Evolutionary conservation across 2,329 filamentous ascomycete genomes (phyloP).

Genomic region (Dothistroma septosporum): DNA sequence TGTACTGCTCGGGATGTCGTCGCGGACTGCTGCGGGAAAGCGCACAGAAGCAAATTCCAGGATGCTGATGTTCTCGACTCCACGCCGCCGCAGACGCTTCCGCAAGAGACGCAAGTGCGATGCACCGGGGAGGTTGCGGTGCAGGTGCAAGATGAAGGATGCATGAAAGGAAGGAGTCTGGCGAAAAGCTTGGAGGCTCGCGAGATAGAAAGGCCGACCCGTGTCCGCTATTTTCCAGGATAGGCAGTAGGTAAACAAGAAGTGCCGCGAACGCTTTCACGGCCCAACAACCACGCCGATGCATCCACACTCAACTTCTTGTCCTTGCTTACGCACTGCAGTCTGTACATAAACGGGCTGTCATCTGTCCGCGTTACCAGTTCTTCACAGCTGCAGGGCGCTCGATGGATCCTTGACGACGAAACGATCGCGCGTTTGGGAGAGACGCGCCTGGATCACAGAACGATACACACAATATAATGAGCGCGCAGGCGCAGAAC

Average conservation of each 20-base stretch:
- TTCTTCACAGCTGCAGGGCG: background rate
- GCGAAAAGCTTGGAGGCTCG: too few relatives aligned
- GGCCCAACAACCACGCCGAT: background rate
- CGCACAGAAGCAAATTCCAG: background rate
- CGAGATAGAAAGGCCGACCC: too few relatives aligned
- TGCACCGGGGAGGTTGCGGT: too few relatives aligned
- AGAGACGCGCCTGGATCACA: slow-evolving; percentile 21
- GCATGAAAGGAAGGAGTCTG: too few relatives aligned
- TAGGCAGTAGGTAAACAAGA: too few relatives aligned
- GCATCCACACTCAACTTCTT: background rate
- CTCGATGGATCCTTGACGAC: slow-evolving; percentile 10
- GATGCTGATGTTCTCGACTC: background rate
- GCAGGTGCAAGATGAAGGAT: too few relatives aligned
- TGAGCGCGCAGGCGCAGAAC: slow-evolving; percentile 56
- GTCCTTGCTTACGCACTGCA: background rate
- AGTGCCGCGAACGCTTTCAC: background rate
- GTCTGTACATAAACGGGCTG: background rate
- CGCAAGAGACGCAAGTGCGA: too few relatives aligned
- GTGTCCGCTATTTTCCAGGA: too few relatives aligned
- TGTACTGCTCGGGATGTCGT: background rate
- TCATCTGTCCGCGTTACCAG: background rate
- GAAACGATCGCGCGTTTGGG: slow-evolving; percentile 12
- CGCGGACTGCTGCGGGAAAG: background rate
- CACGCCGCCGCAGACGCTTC: too few relatives aligned
- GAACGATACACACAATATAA: slow-evolving; percentile 29